These are phyloP conservation scores for Ophiocordyceps camponoti-floridani DNA, from an alignment of 2,329 filamentous ascomycete species.

Conservation along the genomic window DNA sequence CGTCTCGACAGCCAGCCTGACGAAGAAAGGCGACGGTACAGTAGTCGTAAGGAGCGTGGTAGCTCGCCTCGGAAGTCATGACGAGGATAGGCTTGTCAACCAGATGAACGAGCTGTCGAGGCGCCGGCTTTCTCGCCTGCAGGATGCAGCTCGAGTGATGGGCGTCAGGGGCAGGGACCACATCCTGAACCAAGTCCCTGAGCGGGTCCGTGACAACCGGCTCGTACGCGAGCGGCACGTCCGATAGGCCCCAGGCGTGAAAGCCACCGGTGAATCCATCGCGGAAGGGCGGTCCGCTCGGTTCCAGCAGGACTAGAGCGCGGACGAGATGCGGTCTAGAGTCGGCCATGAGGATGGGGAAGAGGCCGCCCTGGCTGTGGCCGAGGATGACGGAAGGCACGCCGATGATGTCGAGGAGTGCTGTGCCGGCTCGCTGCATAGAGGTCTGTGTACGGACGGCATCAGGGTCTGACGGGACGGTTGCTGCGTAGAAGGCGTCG, in stretches of 20 bases:
- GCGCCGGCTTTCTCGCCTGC: slow-evolving; percentile 11
- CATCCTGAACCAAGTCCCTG: slow-evolving; percentile 14
- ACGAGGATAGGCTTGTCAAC: slow-evolving; percentile 5
- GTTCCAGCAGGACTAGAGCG: slow-evolving; percentile 25
- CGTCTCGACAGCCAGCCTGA: slow-evolving; percentile 20
- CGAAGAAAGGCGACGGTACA: slow-evolving; percentile 20
- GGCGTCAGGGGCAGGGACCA: slow-evolving; percentile 7
- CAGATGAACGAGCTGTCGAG: slow-evolving; percentile 4
- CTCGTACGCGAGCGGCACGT: slow-evolving; percentile 28
- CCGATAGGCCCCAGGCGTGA: slow-evolving; percentile 27
- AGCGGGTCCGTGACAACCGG: slow-evolving; percentile 20
- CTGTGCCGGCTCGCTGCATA: slow-evolving; percentile 20
- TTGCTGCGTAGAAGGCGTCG: slow-evolving; percentile 21
- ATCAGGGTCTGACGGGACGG: slow-evolving; percentile 17
- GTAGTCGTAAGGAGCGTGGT: slow-evolving; percentile 26
- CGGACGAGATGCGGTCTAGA: slow-evolving; percentile 20
- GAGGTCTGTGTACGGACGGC: slow-evolving; percentile 15
- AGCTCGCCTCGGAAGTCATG: slow-evolving; percentile 22
- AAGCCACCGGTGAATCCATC: slow-evolving; percentile 13
- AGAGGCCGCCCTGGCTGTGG: slow-evolving; percentile 27
- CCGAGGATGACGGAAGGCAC: slow-evolving; percentile 20
- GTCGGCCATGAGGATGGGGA: slow-evolving; percentile 23
- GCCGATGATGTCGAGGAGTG: slow-evolving; percentile 23
- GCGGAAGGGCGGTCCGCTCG: slow-evolving; percentile 26
- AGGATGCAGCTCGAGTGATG: slow-evolving; percentile 11